A percentile compares a stretch with the other conserved stretches of the same genome.
Evolutionary conservation across 257 asterid species (phyloP).

Genomic region (Nicotiana noctiflora): DNA sequence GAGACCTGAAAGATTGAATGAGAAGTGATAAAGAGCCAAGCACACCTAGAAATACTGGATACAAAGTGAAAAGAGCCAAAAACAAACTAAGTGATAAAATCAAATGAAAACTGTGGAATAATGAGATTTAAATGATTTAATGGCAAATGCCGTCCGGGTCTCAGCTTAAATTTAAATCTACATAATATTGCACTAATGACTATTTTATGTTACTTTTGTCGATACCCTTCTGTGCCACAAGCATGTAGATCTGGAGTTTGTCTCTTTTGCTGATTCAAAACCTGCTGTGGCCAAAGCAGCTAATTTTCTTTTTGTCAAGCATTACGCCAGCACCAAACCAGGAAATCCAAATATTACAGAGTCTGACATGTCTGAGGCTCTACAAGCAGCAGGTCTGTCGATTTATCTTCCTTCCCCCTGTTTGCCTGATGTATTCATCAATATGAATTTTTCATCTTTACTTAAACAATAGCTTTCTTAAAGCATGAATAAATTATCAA

Average conservation of each 20-base stretch:
- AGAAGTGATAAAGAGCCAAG: neutral
- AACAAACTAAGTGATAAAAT: neutral
- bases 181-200: constrained; percentile 7
- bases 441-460: neutral
- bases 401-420: constrained; percentile 11
- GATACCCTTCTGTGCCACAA: constrained; percentile 32
- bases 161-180: constrained; percentile 8
- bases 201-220: constrained; percentile 29
- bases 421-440: constrained; percentile 3
- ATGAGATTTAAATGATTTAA: neutral
- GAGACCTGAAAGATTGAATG: neutral
- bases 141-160: constrained; percentile 6
- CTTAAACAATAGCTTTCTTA: neutral
- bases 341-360: constrained; percentile 55
- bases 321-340: constrained; percentile 25
- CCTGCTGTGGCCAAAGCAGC: constrained; percentile 84
- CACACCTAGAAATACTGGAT: neutral
- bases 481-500: constrained; percentile 4
- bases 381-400: constrained; percentile 54
- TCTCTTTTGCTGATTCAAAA: constrained; percentile 73
- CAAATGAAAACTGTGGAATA: neutral
- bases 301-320: constrained; percentile 54
- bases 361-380: constrained; percentile 63
- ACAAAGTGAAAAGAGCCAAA: neutral
- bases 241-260: constrained; percentile 50